phyloP scores from a whole-genome alignment of 2,329 filamentous ascomycete species.

The Arthrobotrys pseudoclavata region DNA sequence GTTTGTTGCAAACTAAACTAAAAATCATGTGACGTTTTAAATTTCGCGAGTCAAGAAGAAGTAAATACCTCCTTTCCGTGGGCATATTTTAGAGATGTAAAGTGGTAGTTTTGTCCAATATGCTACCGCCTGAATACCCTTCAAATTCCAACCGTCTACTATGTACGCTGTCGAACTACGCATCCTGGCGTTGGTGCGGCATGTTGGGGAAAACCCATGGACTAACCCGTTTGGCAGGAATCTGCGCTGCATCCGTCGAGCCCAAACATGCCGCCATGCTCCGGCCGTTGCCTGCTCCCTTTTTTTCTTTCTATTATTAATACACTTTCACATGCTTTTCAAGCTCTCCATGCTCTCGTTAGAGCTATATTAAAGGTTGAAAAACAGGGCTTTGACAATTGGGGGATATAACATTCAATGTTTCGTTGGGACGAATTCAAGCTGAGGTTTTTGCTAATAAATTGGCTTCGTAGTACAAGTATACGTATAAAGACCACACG shows the following conservation, averaged over 20 bases:
- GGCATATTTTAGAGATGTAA: no score
- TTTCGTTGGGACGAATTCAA: neutral
- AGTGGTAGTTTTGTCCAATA: no score
- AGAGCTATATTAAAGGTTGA: neutral
- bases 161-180: no score
- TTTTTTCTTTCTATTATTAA: neutral
- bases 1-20: no score
- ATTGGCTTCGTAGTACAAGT: no score
- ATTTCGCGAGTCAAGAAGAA: no score
- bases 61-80: no score
- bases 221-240: no score
- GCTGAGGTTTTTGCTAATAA: no score
- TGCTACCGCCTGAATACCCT: no score
- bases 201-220: constrained; percentile 4
- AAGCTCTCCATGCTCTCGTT: neutral
- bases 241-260: neutral
- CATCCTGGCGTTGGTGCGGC: constrained; percentile 4
- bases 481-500: neutral
- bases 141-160: no score
- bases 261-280: neutral
- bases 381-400: neutral
- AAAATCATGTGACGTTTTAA: no score
- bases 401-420: neutral
- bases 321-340: constrained; percentile 8
- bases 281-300: neutral